Base-by-base conservation (phyloP, 1,139 yeast species). In the Geotrichum fermentans region DNA sequence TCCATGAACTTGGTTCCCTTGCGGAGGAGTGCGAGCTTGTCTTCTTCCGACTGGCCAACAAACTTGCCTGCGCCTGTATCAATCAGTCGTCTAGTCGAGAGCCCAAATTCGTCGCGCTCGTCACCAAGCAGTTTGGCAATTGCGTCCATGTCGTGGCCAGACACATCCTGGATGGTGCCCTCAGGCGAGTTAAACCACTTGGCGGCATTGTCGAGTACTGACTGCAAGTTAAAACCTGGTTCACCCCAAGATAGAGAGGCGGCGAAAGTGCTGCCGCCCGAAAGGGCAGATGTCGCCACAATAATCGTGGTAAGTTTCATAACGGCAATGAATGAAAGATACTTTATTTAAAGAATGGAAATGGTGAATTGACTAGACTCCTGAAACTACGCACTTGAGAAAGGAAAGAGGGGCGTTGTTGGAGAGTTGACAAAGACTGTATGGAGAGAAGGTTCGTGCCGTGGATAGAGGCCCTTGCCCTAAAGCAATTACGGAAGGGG, bases 1-100 rank as follows among this genome's bases (percentile, higher is more conserved):
- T 50, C 52, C 47, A 50, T 46, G 22, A 50, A 50, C 40, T 43
- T 43, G 26, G 33, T 26, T 6, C 43, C 43, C 11, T 28, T 29
- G 16, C 45, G 38, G 24, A 24, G 39, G 30, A 34, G 20, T n/a
- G 30, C 22, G 16, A 42, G 13, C 40, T 42, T 18, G 22, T 42
- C 39, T 16, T 14, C 24, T 11, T 42, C 45, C 14, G 20, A 14
- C 6, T 28, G 13, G 33, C 32, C 26, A 14, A 38, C 24, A 10
- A 38, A 16, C 33, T 24, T 13, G n/a, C 21, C 16, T 20, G 13
- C 18, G 21, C 41, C 41, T 16, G 41, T 38, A 14, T 38, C 41
- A 38, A 38, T 24, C 33, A 38, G 22, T 10, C 41, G 29, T 13
- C 24, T 26, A 16, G 14, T 21, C n/a, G 14, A 33, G 20, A 17